phyloP scores from a whole-genome alignment of 768 basidiomycete species.

The Vishniacozyma victoriae region DNA sequence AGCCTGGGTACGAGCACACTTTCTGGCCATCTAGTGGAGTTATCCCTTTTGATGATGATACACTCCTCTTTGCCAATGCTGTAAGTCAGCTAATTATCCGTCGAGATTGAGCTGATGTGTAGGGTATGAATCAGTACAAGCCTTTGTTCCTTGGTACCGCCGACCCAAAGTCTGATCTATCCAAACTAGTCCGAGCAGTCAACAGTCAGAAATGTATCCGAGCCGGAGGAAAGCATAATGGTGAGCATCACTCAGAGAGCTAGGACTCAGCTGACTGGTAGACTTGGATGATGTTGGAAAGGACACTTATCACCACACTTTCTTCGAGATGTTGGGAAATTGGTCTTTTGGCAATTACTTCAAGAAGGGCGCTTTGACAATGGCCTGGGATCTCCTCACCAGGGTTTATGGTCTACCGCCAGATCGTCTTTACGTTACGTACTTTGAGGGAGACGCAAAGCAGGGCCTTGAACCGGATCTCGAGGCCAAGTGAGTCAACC shows the following conservation, averaged over 20 bases:
- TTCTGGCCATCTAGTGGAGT: slow-evolving; percentile 87
- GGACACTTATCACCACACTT: slow-evolving; percentile 93
- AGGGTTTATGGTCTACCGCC: slow-evolving; percentile 78
- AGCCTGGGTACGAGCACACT: slow-evolving; percentile 59
- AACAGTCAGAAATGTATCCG: slow-evolving; percentile 98
- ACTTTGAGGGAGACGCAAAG: slow-evolving; percentile 90
- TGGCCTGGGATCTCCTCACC: slow-evolving; percentile 93
- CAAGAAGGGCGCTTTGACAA: slow-evolving; percentile 90
- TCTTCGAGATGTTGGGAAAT: slow-evolving; percentile 99
- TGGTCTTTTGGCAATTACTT: slow-evolving; percentile 99
- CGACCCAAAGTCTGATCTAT: slow-evolving; percentile 85
- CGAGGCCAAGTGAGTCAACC: slow-evolving; percentile 60
- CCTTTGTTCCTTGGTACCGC: slow-evolving; percentile 95
- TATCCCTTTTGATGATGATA: slow-evolving; percentile 96
- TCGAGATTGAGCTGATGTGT: neutral
- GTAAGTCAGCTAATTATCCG: slow-evolving; percentile 63
- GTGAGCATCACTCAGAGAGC: slow-evolving; percentile 48
- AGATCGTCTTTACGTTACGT: slow-evolving; percentile 91
- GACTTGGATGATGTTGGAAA: slow-evolving; percentile 98
- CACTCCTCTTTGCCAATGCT: slow-evolving; percentile 94
- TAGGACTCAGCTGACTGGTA: slow-evolving; percentile 43
- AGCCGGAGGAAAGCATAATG: slow-evolving; percentile 98
- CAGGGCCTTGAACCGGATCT: slow-evolving; percentile 78
- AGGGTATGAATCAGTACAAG: slow-evolving; percentile 71
- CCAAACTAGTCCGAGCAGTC: slow-evolving; percentile 85